Evolutionary conservation across 2,329 filamentous ascomycete genomes (phyloP), one percentile per base, ranked within the genome.

Genomic region (Colletotrichum eremochloae): DNA sequence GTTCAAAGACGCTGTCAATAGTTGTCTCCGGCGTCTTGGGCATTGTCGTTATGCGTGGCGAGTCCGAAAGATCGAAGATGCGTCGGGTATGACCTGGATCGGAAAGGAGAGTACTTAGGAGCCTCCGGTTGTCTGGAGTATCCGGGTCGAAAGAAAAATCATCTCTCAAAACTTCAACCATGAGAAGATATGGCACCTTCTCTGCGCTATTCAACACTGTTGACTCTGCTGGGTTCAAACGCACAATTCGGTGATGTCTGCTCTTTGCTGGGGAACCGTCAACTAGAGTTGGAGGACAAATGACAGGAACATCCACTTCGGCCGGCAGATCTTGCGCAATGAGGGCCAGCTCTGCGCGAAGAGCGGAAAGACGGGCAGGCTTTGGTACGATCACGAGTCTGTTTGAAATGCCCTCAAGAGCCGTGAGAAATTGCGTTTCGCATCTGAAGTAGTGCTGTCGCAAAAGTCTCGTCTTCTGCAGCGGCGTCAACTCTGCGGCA

Each of bases 191-290:
- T 1, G 94, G 94, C 56, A 96, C 94, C 79, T 95, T 93, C 80
- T 96, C 93, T 5, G 94, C 94, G 79, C 94, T 96, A 81, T 96
- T 96, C 63, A 96, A 83, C 67, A 95, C 94, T 0, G 94, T 96
- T 7, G 94, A 92, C 81, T 96, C 94, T 1, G 93, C 93, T 8
- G 94, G 94, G 77, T 95, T 96, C 62, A 96, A 86, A 48, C 94
- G 89, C 57, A 96, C 93, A 71, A 96, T 94, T 46, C 94, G 90
- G 78, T 96, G 94, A 79, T 96, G 94, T 67, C 89, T 89, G 78
- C 93, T 95, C 78, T 90, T 91, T 36, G 92, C 89, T 2, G 93
- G 90, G n/a, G 90, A 88, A 31, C 94, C 93, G 80, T 94, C 89
- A 14, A 92, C 87, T 61, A 96, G 82, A 0, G 91, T 91, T 0